phyloP scores from a whole-genome alignment of 257 asterid species.

The Echium plantagineum region DNA sequence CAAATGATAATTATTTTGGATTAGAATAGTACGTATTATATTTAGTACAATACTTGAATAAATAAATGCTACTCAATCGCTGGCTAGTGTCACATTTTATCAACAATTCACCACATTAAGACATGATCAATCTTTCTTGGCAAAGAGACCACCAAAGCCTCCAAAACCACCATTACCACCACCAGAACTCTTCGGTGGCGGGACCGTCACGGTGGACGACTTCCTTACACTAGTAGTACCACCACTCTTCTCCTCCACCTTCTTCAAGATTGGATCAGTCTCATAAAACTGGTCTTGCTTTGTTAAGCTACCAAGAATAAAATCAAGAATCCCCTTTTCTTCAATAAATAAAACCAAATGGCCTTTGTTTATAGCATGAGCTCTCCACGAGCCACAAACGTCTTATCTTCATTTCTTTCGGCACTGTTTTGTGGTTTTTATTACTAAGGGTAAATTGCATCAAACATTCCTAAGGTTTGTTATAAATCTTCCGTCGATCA shows the following conservation, averaged over 20 bases:
- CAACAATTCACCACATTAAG: background rate
- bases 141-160: constrained; percentile 56
- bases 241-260: constrained; percentile 43
- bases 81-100: constrained; percentile 6
- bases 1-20: too few relatives aligned
- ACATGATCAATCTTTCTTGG: constrained; percentile 29
- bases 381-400: constrained; percentile 75
- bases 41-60: too few relatives aligned
- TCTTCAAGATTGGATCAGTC: constrained; percentile 72
- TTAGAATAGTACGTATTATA: too few relatives aligned
- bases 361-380: constrained; percentile 44
- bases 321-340: constrained; percentile 49
- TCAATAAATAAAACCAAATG: constrained; percentile 23
- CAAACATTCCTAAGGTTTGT: too few relatives aligned
- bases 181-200: constrained; percentile 37
- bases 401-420: constrained; percentile 41
- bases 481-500: too few relatives aligned
- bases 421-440: background rate
- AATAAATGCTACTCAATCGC: too few relatives aligned
- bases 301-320: constrained; percentile 39
- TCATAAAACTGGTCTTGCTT: constrained; percentile 82
- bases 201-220: constrained; percentile 25
- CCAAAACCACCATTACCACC: constrained; percentile 32
- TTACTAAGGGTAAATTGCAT: too few relatives aligned
- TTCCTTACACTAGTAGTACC: constrained; percentile 16